Percentiles rank a stretch among this genome's conserved stretches.
These are phyloP conservation scores for Penicillium sp. DNA, from an alignment of 2,329 filamentous ascomycete genomes.

Conservation along the genomic window DNA sequence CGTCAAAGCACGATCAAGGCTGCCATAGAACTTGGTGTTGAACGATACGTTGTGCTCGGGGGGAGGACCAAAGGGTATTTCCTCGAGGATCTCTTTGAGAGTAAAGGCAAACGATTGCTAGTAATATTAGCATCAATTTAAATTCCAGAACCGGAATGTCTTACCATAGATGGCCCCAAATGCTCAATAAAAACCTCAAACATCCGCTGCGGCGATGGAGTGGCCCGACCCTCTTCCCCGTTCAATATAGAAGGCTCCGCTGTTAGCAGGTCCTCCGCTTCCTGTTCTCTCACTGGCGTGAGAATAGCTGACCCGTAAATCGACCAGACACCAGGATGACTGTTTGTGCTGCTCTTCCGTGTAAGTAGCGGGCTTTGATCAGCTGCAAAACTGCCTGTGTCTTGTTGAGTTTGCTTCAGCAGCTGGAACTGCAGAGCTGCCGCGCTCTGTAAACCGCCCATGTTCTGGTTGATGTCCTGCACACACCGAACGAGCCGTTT, in stretches of 20 bases:
- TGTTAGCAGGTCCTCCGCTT: slow-evolving; percentile 54
- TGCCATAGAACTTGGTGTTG: slow-evolving; percentile 75
- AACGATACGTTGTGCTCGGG: slow-evolving; percentile 67
- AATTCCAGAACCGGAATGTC: background rate
- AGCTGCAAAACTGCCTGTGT: background rate
- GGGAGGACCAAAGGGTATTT: slow-evolving; percentile 72
- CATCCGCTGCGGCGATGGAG: slow-evolving; percentile 65
- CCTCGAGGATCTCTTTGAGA: slow-evolving; percentile 79
- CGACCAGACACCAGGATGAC: slow-evolving; percentile 28
- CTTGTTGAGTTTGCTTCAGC: slow-evolving; percentile 55
- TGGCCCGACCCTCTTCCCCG: slow-evolving; percentile 13
- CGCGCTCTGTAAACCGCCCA: slow-evolving; percentile 85
- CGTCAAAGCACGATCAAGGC: slow-evolving; percentile 72
- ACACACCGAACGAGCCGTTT: slow-evolving; percentile 77
- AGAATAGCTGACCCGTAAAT: slow-evolving; percentile 45
- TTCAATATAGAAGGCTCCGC: slow-evolving; percentile 23
- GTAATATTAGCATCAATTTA: slow-evolving; percentile 11
- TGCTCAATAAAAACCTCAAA: slow-evolving; percentile 87
- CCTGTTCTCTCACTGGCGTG: slow-evolving; percentile 60
- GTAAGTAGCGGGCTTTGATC: background rate
- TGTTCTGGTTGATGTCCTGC: slow-evolving; percentile 78
- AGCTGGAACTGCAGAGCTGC: slow-evolving; percentile 85
- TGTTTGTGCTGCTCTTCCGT: slow-evolving; percentile 23
- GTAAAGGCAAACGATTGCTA: slow-evolving; percentile 89
- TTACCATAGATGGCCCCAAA: slow-evolving; percentile 81